Conservation (phyloP, 352 stramenopile genomes). For the Pythium dissimile region DNA sequence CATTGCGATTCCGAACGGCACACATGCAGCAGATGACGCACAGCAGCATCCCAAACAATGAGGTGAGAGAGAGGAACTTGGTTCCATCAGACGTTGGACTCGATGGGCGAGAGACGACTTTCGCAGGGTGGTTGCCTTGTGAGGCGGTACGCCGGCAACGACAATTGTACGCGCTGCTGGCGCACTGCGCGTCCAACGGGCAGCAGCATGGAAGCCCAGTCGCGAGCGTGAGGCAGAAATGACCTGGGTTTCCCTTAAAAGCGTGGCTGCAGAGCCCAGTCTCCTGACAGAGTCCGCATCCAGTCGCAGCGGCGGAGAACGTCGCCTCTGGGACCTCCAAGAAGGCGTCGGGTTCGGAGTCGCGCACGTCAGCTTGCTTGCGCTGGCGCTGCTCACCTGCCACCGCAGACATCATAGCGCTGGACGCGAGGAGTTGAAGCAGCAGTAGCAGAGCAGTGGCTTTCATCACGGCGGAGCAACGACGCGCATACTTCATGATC, state of each 20-base stretch:
- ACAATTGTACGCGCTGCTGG: conserved; percentile 52
- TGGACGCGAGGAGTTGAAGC: not conserved
- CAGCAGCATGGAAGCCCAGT: conserved; percentile 63
- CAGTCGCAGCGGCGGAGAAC: conserved; percentile 46
- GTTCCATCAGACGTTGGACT: conserved; percentile 28
- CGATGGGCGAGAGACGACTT: conserved; percentile 22
- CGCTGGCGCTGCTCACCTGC: not conserved
- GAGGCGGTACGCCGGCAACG: conserved; percentile 33
- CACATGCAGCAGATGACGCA: conserved; percentile 47
- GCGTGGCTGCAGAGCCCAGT: conserved; percentile 59
- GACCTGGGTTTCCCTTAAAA: conserved; percentile 48
- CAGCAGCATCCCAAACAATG: conserved; percentile 44
- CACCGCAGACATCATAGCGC: not conserved
- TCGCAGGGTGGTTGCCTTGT: conserved; percentile 15
- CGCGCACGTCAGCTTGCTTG: not conserved
- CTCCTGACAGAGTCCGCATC: conserved; percentile 58
- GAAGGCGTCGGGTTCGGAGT: conserved; percentile 4
- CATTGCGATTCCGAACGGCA: not conserved
- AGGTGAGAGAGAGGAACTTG: conserved; percentile 21
- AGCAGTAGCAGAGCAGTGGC: not conserved
- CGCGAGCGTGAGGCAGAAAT: conserved; percentile 61
- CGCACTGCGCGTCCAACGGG: conserved; percentile 51
- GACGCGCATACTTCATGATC: no score
- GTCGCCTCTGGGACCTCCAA: conserved; percentile 32
- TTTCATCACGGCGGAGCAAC: no score